A percentile compares a stretch with the other conserved stretches of the same genome.
These are phyloP conservation scores for Thozetella sp. DNA, from an alignment of 495 filamentous ascomycete species.

Conservation along the genomic window DNA sequence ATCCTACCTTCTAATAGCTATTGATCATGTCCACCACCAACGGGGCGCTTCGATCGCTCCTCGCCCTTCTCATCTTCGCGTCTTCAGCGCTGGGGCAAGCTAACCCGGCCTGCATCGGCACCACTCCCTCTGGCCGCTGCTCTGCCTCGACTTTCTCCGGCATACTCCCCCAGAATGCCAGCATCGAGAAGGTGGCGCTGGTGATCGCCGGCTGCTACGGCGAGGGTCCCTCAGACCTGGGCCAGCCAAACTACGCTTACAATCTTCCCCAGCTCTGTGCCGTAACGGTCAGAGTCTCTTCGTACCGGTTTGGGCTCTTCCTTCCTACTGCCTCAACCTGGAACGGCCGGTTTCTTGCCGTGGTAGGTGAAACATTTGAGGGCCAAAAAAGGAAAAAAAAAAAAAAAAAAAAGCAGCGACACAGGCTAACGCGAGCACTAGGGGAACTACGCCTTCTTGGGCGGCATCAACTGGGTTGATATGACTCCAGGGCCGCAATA, in stretches of 20 bases:
- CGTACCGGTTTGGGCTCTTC: slow-evolving; percentile 44
- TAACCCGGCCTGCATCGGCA: neutral
- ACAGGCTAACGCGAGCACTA: neutral
- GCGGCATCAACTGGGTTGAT: slow-evolving; percentile 55
- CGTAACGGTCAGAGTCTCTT: slow-evolving; percentile 39
- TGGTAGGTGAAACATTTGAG: slow-evolving; percentile 9
- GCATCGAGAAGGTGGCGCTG: slow-evolving; percentile 25
- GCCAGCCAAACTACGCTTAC: slow-evolving; percentile 38
- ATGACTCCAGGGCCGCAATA: slow-evolving; percentile 42
- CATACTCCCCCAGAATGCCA: slow-evolving; percentile 22
- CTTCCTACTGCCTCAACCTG: slow-evolving; percentile 35
- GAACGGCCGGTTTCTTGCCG: slow-evolving; percentile 39
- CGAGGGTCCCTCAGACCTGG: slow-evolving; percentile 31
- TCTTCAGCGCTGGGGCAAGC: neutral
- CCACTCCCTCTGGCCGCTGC: slow-evolving; percentile 12
- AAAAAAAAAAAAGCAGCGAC: slow-evolving; percentile 26
- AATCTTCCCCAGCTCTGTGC: slow-evolving; percentile 46
- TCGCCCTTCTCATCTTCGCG: neutral
- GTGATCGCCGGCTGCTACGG: slow-evolving; percentile 28
- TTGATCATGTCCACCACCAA: no score
- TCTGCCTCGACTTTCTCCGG: slow-evolving; percentile 16
- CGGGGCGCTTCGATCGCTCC: neutral
- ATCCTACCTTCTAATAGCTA: no score
- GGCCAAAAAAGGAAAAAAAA: neutral
- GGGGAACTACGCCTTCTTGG: slow-evolving; percentile 38